phyloP scores from a whole-genome alignment of 2,329 filamentous ascomycete species.

The Plectosphaerella sp. region DNA sequence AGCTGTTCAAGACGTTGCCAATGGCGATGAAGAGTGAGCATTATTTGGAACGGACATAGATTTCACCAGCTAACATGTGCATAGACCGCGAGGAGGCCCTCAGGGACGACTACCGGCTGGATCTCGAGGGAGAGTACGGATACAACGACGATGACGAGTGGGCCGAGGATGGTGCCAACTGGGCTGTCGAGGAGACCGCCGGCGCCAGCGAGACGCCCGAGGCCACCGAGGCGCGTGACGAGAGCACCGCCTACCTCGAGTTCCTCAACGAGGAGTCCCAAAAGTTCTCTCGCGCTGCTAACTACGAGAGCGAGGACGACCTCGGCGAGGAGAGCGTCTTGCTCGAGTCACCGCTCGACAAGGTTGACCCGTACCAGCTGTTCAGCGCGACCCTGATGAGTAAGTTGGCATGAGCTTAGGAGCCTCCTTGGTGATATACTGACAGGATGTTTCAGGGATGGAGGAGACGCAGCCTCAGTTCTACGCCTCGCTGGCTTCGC shows the following conservation, averaged over 20 bases:
- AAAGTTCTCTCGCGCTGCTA: constrained; percentile 69
- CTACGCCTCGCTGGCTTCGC: constrained; percentile 74
- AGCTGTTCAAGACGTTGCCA: constrained; percentile 88
- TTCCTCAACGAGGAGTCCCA: constrained; percentile 93
- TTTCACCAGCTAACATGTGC: background rate
- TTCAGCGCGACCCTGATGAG: constrained; percentile 80
- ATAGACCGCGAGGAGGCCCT: constrained; percentile 85
- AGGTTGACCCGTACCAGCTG: constrained; percentile 87
- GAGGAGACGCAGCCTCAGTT: constrained; percentile 89
- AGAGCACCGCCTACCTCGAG: constrained; percentile 90
- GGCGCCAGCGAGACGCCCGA: constrained; percentile 60
- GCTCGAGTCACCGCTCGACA: constrained; percentile 90
- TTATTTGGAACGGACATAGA: constrained; percentile 16
- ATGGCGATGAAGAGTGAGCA: constrained; percentile 74
- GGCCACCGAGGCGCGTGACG: constrained; percentile 68
- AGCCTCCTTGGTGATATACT: constrained; percentile 10
- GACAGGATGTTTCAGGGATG: constrained; percentile 53
- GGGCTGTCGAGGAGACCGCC: constrained; percentile 70
- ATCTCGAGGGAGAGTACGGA: constrained; percentile 49
- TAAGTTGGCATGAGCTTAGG: constrained; percentile 43
- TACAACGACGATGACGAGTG: constrained; percentile 75
- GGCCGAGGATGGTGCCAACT: constrained; percentile 76
- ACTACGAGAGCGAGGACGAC: constrained; percentile 73
- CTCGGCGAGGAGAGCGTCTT: constrained; percentile 89
- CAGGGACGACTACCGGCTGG: constrained; percentile 77